phyloP scores from a whole-genome alignment of 2,329 filamentous ascomycete genomes.

The Escovopsis sp. region DNA sequence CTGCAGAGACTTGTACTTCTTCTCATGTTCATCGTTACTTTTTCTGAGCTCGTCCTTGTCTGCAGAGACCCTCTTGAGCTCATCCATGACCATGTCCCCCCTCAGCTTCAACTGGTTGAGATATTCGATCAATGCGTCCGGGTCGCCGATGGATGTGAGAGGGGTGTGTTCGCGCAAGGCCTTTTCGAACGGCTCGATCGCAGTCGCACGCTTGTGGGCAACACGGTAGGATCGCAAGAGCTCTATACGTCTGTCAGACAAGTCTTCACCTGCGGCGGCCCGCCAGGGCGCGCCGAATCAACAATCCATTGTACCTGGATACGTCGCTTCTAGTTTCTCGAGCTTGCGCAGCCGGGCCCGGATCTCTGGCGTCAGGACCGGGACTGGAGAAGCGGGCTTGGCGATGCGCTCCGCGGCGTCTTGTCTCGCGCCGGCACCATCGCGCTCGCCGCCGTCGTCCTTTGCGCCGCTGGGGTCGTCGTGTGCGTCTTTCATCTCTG shows the following conservation, averaged over 20 bases:
- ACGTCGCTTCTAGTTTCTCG: constrained; percentile 80
- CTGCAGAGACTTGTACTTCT: constrained; percentile 43
- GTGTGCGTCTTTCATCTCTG: constrained; percentile 12
- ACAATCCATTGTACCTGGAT: constrained; percentile 47
- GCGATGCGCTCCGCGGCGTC: constrained; percentile 4
- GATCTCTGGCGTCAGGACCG: constrained; percentile 60
- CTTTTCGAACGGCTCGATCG: constrained; percentile 88
- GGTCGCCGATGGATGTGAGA: constrained; percentile 74
- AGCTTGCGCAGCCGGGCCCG: constrained; percentile 64
- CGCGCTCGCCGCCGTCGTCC: constrained; percentile 7
- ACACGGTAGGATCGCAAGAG: constrained; percentile 82
- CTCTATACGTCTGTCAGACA: constrained; percentile 34
- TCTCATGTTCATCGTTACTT: constrained; percentile 55
- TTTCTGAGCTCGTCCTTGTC: constrained; percentile 72
- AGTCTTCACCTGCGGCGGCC: not conserved
- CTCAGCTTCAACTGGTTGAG: constrained; percentile 75
- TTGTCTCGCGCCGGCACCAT: constrained; percentile 5
- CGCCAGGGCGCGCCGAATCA: not conserved
- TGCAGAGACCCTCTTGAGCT: constrained; percentile 71
- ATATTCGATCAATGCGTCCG: constrained; percentile 74
- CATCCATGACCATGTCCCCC: constrained; percentile 84
- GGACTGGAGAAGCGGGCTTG: constrained; percentile 7
- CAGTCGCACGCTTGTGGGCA: constrained; percentile 71
- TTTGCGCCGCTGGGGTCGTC: constrained; percentile 11
- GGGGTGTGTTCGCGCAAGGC: constrained; percentile 86